Base-by-base conservation (phyloP, 2,329 filamentous ascomycete genomes). In the Colletotrichum tabaci region DNA sequence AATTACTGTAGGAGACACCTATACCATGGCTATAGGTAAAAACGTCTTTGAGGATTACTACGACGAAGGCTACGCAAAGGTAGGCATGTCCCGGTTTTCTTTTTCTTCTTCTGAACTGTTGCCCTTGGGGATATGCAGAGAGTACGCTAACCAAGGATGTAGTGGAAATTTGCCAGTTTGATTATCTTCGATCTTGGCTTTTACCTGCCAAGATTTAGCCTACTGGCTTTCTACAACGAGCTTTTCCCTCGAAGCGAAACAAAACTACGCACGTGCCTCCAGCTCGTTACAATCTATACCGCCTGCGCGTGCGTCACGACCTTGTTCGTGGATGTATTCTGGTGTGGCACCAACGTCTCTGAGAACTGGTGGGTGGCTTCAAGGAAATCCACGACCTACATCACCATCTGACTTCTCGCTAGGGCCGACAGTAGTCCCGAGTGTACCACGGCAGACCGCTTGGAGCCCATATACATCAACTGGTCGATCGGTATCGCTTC, bases 151-250 rank as follows among this genome's bases (percentile, higher is more conserved):
- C 7, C 2, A 9, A 9, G 2, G 2, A 9, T 4, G 15, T 18
- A 60, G 56, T 60, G 56, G 56, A 60, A 46, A 15, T 60, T 47
- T 18, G 15, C 23, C 40, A 60, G 56, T 16, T 60, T 40, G n/a
- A 4, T 60, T 12, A 7, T 60, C 15, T 60, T 60, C 40, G 56
- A 60, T 30, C 21, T 60, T 1, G 56, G 56, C 15, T 60, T 60
- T 35, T 60, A 60, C 26, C n/a, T 60, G 12, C 56, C 56, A 12
- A 60, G 56, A n/a, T 60, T 46, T 4, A 60, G 56, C n/a, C 56
- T 60, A 1, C 42, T 60, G 4, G 56, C 56, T n/a, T 60, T 60
- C 26, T 60, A 60, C 9, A 46, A 60, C 40, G 40, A 60, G 23
- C 56, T 60, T 8, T 60, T 60, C 15, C 56, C 56, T 5, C 4